These are phyloP conservation scores for Clarkia xantiana DNA, from an alignment of 345 rosid species.

Conservation along the genomic window DNA sequence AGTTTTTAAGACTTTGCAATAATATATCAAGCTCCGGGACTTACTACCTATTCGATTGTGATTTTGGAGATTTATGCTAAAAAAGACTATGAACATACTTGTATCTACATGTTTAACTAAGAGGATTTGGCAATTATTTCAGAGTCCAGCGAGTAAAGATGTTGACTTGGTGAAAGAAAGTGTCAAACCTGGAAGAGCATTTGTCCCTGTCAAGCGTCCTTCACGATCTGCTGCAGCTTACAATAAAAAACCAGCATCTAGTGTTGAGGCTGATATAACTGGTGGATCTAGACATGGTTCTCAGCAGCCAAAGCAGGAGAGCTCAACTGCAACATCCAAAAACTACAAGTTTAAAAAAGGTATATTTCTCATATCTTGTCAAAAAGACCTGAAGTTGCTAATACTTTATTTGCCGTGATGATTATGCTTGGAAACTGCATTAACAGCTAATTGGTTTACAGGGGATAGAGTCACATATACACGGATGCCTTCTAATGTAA, in stretches of 20 bases:
- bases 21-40: background rate
- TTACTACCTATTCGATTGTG: too few species aligned
- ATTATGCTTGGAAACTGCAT: too few species aligned
- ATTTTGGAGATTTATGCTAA: too few species aligned
- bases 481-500: conserved; percentile 29
- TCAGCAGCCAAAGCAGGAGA: conserved; percentile 75
- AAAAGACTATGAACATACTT: too few species aligned
- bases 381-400: too few species aligned
- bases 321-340: conserved; percentile 89
- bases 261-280: conserved; percentile 87
- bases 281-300: conserved; percentile 68
- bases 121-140: conserved; percentile 6
- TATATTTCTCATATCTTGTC: conserved; percentile 10
- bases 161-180: conserved; percentile 55
- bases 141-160: conserved; percentile 64
- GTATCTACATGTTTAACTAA: too few species aligned
- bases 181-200: conserved; percentile 51
- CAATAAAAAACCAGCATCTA: conserved; percentile 75
- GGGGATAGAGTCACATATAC: conserved; percentile 84
- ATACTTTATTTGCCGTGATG: too few species aligned
- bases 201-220: conserved; percentile 47
- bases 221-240: conserved; percentile 45
- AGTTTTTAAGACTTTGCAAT: too few species aligned
- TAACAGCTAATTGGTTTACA: conserved; percentile 11
- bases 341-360: conserved; percentile 70